Conservation (phyloP, 2,329 filamentous ascomycete genomes). For the Nemania sp. region DNA sequence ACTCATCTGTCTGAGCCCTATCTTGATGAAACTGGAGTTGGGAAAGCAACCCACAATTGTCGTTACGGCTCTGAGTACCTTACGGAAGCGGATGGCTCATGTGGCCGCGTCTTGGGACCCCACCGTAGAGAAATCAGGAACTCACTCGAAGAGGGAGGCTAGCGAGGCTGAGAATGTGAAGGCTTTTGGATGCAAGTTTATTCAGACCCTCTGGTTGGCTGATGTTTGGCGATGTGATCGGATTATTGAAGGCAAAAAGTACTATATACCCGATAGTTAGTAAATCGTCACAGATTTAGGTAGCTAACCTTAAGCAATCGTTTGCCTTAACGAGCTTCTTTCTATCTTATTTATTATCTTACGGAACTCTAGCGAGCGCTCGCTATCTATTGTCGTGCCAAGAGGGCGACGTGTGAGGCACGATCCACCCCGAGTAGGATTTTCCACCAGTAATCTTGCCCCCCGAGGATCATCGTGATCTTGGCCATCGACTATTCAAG, state of each 20-base stretch:
- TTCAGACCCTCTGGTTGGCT: not conserved
- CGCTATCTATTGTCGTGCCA: slow-evolving; percentile 20
- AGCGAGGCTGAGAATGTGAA: slow-evolving; percentile 13
- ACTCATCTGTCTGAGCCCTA: slow-evolving; percentile 21
- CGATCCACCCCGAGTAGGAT: slow-evolving; percentile 29
- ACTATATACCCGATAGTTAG: not conserved
- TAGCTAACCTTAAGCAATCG: not conserved
- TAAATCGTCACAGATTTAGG: not conserved
- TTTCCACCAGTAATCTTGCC: slow-evolving; percentile 38
- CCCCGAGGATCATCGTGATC: not conserved
- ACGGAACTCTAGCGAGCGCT: slow-evolving; percentile 1
- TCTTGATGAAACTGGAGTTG: not conserved
- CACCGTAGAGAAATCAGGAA: slow-evolving; percentile 26
- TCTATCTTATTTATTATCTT: not conserved
- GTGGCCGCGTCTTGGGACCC: slow-evolving; percentile 33
- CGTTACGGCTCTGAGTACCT: slow-evolving; percentile 27
- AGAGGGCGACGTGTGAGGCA: slow-evolving; percentile 19
- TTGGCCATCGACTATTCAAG: not conserved
- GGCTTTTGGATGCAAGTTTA: not conserved
- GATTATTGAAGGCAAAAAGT: not conserved
- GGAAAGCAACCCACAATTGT: not conserved
- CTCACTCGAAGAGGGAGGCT: slow-evolving; percentile 27
- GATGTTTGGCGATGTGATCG: not conserved
- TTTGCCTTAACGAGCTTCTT: slow-evolving; percentile 4
- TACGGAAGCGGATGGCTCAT: slow-evolving; percentile 3